These are phyloP conservation scores for Pezicula neosporulosa DNA, from an alignment of 2,329 filamentous ascomycete species.

Conservation along the genomic window DNA sequence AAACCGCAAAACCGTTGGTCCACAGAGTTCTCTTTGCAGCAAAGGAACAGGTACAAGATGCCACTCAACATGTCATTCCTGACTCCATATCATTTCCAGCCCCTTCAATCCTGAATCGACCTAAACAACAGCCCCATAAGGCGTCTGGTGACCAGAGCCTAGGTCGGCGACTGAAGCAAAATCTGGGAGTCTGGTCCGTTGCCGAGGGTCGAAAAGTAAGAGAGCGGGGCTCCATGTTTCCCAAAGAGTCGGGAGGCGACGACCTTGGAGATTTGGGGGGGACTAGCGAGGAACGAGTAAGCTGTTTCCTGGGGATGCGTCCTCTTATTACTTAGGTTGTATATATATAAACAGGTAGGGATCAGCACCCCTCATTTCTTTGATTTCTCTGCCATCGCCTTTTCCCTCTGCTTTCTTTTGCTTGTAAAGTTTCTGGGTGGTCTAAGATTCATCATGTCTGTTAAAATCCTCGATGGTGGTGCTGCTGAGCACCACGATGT, in stretches of 20 bases:
- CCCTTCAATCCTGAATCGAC: too few species aligned
- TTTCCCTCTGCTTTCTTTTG: neutral
- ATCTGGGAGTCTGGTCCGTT: neutral
- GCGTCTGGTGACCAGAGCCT: too few species aligned
- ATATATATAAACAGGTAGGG: neutral
- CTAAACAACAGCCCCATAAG: too few species aligned
- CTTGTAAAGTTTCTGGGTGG: neutral
- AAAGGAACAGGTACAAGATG: too few species aligned
- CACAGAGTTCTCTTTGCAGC: too few species aligned
- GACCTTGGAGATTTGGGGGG: neutral
- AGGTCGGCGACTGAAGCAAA: too few species aligned
- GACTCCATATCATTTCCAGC: too few species aligned
- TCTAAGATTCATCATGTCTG: constrained; percentile 8
- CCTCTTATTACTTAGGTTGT: neutral
- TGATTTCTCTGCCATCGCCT: neutral
- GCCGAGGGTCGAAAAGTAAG: neutral
- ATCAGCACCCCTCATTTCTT: neutral
- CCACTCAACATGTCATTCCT: too few species aligned
- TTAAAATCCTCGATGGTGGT: constrained; percentile 4
- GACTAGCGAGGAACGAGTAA: too few species aligned
- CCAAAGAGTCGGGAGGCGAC: neutral
- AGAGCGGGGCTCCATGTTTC: neutral
- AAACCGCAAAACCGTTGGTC: neutral
- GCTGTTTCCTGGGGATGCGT: neutral
- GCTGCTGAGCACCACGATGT: constrained; percentile 12